These are phyloP conservation scores for Hypoxylon intermedium DNA, from an alignment of 495 filamentous ascomycete species.

Conservation along the genomic window DNA sequence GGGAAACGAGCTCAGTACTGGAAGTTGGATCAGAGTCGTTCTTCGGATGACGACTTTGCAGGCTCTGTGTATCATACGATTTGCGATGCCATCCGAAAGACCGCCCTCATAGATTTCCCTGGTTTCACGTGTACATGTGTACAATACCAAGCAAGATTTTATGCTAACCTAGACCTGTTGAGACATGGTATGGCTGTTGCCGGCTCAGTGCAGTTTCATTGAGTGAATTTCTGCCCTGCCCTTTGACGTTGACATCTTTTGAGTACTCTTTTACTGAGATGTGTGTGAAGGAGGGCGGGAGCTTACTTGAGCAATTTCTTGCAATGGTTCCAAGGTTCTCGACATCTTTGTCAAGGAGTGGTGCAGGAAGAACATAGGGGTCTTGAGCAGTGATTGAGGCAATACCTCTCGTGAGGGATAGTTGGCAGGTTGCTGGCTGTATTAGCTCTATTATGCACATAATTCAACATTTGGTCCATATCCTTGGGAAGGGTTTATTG, in stretches of 20 bases:
- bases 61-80: slow-evolving; percentile 46
- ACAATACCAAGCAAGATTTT: slow-evolving; percentile 43
- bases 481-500: too few species aligned
- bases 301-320: too few species aligned
- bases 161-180: slow-evolving; percentile 25
- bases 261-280: too few species aligned
- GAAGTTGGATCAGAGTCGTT: slow-evolving; percentile 28
- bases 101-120: slow-evolving; percentile 53
- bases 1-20: slow-evolving; percentile 2
- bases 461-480: too few species aligned
- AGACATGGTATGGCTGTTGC: slow-evolving; percentile 4
- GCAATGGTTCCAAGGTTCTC: too few species aligned
- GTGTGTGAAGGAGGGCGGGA: too few species aligned
- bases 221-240: slow-evolving; percentile 10
- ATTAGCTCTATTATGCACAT: too few species aligned
- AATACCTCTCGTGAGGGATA: neutral
- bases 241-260: too few species aligned
- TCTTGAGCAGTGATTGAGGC: neutral
- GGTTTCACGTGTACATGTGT: slow-evolving; percentile 53
- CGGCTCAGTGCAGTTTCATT: neutral
- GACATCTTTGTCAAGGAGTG: too few species aligned
- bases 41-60: slow-evolving; percentile 16
- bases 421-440: neutral
- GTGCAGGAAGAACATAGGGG: neutral
- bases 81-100: slow-evolving; percentile 41